Evolutionary conservation across 2,329 filamentous ascomycete species (phyloP).

Genomic region (Alternaria arbusti): DNA sequence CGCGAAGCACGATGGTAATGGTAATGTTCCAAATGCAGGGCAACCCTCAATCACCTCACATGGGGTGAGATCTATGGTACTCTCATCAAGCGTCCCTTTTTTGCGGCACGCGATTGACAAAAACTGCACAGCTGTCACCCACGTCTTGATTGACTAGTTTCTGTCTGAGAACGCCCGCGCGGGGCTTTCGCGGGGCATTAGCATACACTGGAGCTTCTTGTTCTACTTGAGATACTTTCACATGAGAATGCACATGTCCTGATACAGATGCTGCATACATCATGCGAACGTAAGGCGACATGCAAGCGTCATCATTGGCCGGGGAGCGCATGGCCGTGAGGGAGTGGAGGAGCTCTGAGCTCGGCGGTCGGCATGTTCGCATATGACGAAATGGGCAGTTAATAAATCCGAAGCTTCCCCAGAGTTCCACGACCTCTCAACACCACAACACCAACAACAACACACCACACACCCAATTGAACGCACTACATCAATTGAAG

Average conservation of each 20-base stretch:
- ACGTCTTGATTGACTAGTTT: conserved; percentile 6
- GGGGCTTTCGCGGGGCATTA: conserved; percentile 16
- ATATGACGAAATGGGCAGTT: conserved; percentile 37
- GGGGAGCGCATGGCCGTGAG: conserved; percentile 5
- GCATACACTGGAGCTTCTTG: background rate
- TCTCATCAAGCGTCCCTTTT: conserved; percentile 1
- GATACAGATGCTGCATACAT: background rate
- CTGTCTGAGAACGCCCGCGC: conserved; percentile 19
- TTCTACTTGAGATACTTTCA: background rate
- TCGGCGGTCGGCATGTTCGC: conserved; percentile 22
- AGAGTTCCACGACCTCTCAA: conserved; percentile 5
- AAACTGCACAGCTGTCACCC: conserved; percentile 21
- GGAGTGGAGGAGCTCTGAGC: conserved; percentile 20
- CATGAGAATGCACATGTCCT: background rate
- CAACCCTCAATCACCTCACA: conserved; percentile 21
- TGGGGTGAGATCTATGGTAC: conserved; percentile 22
- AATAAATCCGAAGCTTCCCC: conserved; percentile 21
- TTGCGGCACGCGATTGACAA: conserved; percentile 23
- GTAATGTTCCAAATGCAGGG: conserved; percentile 2
- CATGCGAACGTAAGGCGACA: background rate
- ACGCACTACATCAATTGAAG: conserved; percentile 22
- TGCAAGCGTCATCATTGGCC: conserved; percentile 19
- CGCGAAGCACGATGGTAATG: conserved; percentile 1
- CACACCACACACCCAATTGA: conserved; percentile 30
- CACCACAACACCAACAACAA: conserved; percentile 2